Evolutionary conservation across 108 stramenopile species (phyloP), one percentile per base, ranked within the genome.

Genomic region (Epipyxis sp.): DNA sequence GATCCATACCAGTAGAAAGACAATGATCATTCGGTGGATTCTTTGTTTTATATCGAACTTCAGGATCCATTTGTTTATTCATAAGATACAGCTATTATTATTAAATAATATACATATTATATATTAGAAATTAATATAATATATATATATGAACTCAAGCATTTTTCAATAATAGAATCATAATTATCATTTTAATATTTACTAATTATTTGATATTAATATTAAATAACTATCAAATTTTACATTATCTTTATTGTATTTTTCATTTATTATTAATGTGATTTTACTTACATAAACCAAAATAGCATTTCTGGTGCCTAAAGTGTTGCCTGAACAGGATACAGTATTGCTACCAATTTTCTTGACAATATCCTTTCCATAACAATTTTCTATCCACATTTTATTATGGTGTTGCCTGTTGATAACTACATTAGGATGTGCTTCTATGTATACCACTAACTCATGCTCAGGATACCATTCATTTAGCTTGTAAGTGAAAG

Each of bases 371-470:
- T 25, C 65, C 20, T 68, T 41, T 13, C 65, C 65, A 37, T 68
- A 68, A 37, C 65, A 68, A 16, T 20, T 13, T 25, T 16, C 16
- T 20, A 68, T 68, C 65, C 65, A 68, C 16, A 20, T 20, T 25
- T 16, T 20, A 41, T 68, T 68, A 16, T 68, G 65, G 29, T 16
- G 20, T 20, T 41, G 16, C 20, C 65, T 20, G 20, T 37, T 40
- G 41, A 68, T 68, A 20, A 68, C 65, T 16, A 16, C 16, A 68
- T 68, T 68, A 20, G 65, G 65, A 25, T 68, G 65, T 20, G 41
- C 20, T 68, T 68, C 65, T 68, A 37, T 20, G 41, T 37, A 68
- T 20, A 68, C 20, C 20, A 41, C 16, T 13, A 68, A 16, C 40
- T 68, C 29, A 57, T 68, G 16, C 13, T 20, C 20, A 37, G 20